Base-by-base conservation (phyloP, 1,284 basidiomycete genomes). In the Irpex lacteus region DNA sequence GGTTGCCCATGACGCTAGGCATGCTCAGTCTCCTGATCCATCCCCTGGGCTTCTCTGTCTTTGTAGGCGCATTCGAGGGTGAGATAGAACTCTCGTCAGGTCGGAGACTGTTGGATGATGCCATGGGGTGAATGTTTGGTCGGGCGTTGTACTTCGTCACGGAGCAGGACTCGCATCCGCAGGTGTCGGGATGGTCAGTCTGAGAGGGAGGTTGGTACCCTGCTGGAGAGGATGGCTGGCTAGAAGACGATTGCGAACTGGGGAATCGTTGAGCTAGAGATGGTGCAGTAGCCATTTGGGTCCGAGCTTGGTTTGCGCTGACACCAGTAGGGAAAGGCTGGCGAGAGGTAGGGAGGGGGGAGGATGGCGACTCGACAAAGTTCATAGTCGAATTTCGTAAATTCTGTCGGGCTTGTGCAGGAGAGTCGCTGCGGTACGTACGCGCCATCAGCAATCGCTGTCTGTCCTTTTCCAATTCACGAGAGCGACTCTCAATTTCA, bases 21-120 rank as follows among this genome's bases (percentile, higher is more conserved):
- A 92, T 90, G 69, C 90, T 92, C 64, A 92, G 72, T 62, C 90
- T 78, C 47, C 89, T 77, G 67, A 92, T 90, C 90, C 91, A 92
- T 5, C 88, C 83, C 68, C 84, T 89, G 7, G 85, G 81, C 68
- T 88, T 89, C 68, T 87, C 84, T 26, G 76, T 78, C 9, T 80
- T 81, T 4, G 8, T 52, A 21, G 13, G 34, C 18, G 54, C 13
- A 56, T 56, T 34, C 4, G 54, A 56, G 26, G 82, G 73, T 9
- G 70, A 64, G 53, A 80, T 78, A 0, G 81, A 80, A 21, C 79
- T 75, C 53, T 77, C 78, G 2, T 78, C 78, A 11, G 81, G 80
- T 19, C 80, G 80, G 18, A 78, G 71, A 67, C 78, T 78, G 57
- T 71, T 74, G 15, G 76, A 74, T 2, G 77, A 76, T 1, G 76